phyloP scores from a whole-genome alignment of 176 grass and related monocot species.

The Carex pumila region DNA sequence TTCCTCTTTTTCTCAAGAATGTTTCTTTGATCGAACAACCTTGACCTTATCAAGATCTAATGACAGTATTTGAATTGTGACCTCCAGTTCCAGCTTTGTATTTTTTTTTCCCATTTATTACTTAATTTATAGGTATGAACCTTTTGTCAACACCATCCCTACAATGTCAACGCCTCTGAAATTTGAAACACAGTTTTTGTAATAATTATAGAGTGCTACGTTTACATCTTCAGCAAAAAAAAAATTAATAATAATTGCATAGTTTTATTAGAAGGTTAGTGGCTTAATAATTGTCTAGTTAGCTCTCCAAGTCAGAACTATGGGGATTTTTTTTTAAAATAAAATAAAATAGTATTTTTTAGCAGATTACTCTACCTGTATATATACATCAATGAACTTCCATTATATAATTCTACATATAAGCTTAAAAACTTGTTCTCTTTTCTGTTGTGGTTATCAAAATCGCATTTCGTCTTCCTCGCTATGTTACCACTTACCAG shows the following conservation, averaged over 20 bases:
- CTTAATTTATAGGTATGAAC: neutral
- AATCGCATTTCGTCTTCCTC: no score
- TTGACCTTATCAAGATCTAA: neutral
- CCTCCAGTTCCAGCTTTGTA: neutral
- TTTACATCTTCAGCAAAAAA: neutral
- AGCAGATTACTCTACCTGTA: neutral
- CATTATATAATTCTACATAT: neutral
- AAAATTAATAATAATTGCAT: neutral
- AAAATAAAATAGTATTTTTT: neutral
- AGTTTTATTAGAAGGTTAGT: no score
- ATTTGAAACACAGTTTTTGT: neutral
- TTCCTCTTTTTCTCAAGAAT: neutral
- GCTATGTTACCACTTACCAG: neutral
- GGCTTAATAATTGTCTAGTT: neutral
- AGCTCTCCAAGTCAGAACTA: neutral
- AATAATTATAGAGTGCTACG: neutral
- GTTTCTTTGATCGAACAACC: neutral
- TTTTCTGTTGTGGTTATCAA: neutral
- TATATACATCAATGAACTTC: neutral
- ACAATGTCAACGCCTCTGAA: neutral
- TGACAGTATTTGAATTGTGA: neutral
- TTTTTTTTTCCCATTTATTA: neutral
- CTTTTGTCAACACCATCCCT: neutral
- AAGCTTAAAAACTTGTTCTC: neutral
- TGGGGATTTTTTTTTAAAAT: neutral